A percentile compares a stretch with the other conserved stretches of the same genome.
These are phyloP conservation scores for Volvox reticuliferus DNA, from an alignment of 139 green algal genomes.

Conservation along the genomic window DNA sequence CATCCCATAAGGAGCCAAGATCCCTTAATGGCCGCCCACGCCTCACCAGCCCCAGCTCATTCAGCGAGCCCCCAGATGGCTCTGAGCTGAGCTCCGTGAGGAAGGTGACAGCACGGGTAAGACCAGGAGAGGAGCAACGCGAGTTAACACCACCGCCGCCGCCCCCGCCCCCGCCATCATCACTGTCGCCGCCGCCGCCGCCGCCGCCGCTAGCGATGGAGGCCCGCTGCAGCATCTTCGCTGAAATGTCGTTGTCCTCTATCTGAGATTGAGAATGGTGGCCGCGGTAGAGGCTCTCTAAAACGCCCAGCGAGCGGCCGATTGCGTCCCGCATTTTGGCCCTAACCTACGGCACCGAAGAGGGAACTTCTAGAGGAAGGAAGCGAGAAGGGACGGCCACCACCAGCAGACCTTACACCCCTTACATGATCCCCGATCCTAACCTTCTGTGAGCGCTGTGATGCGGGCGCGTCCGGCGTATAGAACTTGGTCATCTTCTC, in stretches of 20 bases:
- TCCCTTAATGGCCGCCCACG: neutral
- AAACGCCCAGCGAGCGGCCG: slow-evolving; percentile 35
- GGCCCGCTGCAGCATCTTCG: neutral
- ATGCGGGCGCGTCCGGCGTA: neutral
- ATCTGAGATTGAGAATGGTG: neutral
- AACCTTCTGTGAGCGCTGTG: neutral
- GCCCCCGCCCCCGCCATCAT: neutral
- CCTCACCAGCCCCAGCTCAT: neutral
- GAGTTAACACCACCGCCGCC: neutral
- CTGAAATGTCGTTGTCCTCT: too few relatives aligned
- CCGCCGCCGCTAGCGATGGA: neutral
- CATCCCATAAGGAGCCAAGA: neutral
- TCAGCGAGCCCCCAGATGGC: neutral
- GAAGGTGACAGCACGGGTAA: neutral
- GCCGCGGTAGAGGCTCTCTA: slow-evolving; percentile 9
- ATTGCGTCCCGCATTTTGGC: slow-evolving; percentile 21
- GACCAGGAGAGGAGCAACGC: too few relatives aligned
- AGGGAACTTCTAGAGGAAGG: neutral
- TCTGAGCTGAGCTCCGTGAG: neutral
- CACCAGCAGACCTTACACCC: neutral
- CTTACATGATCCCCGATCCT: neutral
- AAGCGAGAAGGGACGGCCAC: neutral
- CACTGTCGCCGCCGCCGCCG: neutral
- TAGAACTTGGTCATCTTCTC: neutral
- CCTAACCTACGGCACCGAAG: neutral